Evolutionary conservation across 2,329 filamentous ascomycete species (phyloP), one percentile per base, ranked within the genome.

Genomic region (Chrysoporthe cubensis): DNA sequence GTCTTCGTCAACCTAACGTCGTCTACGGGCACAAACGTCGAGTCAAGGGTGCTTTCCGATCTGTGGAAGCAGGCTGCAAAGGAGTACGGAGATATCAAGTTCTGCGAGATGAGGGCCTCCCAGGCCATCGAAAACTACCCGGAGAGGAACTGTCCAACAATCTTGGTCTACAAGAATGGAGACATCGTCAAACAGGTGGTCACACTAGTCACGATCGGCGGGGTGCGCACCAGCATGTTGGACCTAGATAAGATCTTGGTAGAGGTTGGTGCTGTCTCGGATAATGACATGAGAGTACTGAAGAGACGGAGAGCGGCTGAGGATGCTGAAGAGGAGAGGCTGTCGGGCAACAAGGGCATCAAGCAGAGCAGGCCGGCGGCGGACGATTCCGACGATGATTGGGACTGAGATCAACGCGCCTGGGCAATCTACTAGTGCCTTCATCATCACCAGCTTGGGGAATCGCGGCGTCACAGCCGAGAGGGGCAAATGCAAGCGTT

Each of bases 121-220:
- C 88, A 97, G 81, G 97, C 96, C 67, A 97, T 99, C 73, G 96
- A 98, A 78, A 93, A 93, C 52, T 99, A 99, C 78, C 96, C 96
- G 1, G 96, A 98, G 75, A 87, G 87, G 67, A 99, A 99, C 78
- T 97, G 94, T 67, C 96, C 96, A 1, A 99, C 96, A 0, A 93
- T 99, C 46, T 77, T 99, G 71, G 87, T 97, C 0, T 99, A 99
- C 80, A 91, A 90, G 76, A 93, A 97, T 74, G 94, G 93, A 21
- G 93, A 99, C 76, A 97, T 99, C 72, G 89, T 90, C 77, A 93
- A 89, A 81, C 96, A 99, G 80, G 81, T 97, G 63, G 91, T 99
- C n/a, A 98, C 95, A 4, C 81, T 99, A 71, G 86, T 88, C 74
- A 92, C 93, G 64, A 79, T 98, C 58, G 88, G 89, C 11, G 96